Evolutionary conservation across 768 basidiomycete species (phyloP).

Genomic region (Rhodocollybia butyracea): DNA sequence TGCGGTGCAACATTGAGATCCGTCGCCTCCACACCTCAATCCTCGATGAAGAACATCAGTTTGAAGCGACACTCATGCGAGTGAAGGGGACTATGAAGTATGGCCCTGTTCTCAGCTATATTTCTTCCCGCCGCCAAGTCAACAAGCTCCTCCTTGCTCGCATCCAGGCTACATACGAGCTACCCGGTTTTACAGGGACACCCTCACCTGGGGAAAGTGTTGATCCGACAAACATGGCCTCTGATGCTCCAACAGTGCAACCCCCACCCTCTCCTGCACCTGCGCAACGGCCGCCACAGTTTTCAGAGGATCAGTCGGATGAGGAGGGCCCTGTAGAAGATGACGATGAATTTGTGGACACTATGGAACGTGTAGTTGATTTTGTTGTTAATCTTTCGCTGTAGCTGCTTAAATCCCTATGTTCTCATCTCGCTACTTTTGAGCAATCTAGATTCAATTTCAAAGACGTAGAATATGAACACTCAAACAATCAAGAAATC

Average conservation of each 20-base stretch:
- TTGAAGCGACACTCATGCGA: not conserved
- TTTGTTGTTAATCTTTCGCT: too few species aligned
- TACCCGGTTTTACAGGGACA: not conserved
- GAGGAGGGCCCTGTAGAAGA: not conserved
- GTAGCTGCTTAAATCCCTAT: too few species aligned
- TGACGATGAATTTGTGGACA: not conserved
- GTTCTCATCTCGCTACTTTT: too few species aligned
- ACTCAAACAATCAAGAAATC: too few species aligned
- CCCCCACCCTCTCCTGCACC: not conserved
- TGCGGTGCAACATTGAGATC: conserved; percentile 29
- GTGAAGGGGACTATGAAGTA: not conserved
- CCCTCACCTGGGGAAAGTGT: not conserved
- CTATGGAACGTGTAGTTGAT: not conserved
- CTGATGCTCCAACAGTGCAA: too few species aligned
- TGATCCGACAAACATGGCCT: not conserved
- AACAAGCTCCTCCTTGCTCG: not conserved
- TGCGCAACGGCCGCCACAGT: not conserved
- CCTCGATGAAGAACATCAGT: conserved; percentile 17
- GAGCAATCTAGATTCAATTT: too few species aligned
- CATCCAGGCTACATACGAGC: not conserved
- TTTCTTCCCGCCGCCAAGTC: not conserved
- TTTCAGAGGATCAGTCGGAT: not conserved
- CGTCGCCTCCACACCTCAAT: conserved; percentile 21
- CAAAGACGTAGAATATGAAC: too few species aligned
- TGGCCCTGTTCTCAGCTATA: not conserved